phyloP scores from a whole-genome alignment of 331 rosid species.

The Acacia concinna region DNA sequence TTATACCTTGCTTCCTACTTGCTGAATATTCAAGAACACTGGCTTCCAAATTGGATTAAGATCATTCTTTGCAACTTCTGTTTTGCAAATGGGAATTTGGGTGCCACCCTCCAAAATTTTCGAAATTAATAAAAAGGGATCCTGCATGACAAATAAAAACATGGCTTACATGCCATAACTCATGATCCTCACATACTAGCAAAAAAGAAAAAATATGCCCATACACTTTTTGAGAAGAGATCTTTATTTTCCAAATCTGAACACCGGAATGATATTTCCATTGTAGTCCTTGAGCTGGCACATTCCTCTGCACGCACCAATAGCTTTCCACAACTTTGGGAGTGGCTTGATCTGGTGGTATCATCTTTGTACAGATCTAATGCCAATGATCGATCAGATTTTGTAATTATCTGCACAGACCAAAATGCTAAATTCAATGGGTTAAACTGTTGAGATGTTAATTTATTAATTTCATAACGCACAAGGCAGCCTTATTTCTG shows the following conservation, averaged over 20 bases:
- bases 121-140: conserved; percentile 73
- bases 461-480: conserved; percentile 3
- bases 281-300: conserved; percentile 60
- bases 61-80: conserved; percentile 78
- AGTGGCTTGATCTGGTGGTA: conserved; percentile 41
- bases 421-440: conserved; percentile 8
- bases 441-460: conserved; percentile 21
- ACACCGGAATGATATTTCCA: conserved; percentile 68
- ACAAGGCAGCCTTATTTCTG: conserved; percentile 3
- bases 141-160: conserved; percentile 51
- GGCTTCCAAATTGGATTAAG: conserved; percentile 70
- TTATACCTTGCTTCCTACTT: conserved; percentile 84
- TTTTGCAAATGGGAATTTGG: conserved; percentile 73
- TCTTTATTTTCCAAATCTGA: conserved; percentile 75
- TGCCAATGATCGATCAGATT: conserved; percentile 53
- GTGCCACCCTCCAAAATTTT: conserved; percentile 57
- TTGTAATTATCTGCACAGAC: conserved; percentile 65
- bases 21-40: conserved; percentile 72
- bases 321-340: conserved; percentile 56
- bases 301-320: conserved; percentile 73
- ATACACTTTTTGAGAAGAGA: conserved; percentile 82
- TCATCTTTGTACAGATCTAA: conserved; percentile 61
- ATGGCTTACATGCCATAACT: conserved; percentile 13
- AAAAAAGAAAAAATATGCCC: conserved; percentile 31
- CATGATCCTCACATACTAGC: conserved; percentile 9